Evolutionary conservation across 169 alveolate species (phyloP).

Genomic region (Cryptosporidium canis): DNA sequence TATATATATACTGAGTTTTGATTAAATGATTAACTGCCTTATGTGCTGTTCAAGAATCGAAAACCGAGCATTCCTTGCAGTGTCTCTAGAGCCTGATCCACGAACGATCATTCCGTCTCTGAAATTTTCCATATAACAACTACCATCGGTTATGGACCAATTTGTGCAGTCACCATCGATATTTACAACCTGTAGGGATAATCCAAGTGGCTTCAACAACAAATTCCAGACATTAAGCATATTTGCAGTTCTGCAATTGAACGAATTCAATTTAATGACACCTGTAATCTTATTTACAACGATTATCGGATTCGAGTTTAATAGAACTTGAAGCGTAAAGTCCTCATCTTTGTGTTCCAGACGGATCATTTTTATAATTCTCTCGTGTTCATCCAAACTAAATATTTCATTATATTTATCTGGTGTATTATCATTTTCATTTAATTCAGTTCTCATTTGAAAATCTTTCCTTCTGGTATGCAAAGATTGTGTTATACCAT

Average conservation of each 20-base stretch:
- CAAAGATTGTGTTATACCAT: not conserved
- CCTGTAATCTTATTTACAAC: slow-evolving; percentile 60
- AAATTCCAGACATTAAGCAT: slow-evolving; percentile 69
- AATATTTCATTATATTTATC: slow-evolving; percentile 32
- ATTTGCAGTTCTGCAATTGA: slow-evolving; percentile 11
- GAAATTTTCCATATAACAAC: slow-evolving; percentile 66
- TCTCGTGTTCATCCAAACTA: slow-evolving; percentile 22
- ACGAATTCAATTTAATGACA: slow-evolving; percentile 48
- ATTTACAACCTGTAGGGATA: not conserved
- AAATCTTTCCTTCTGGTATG: slow-evolving; percentile 19
- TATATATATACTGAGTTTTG: not conserved
- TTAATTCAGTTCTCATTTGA: slow-evolving; percentile 39
- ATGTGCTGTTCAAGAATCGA: slow-evolving; percentile 71
- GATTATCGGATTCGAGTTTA: slow-evolving; percentile 31
- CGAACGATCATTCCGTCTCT: slow-evolving; percentile 72
- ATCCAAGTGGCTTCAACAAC: slow-evolving; percentile 60
- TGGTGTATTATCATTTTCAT: slow-evolving; percentile 5
- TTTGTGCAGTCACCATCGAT: slow-evolving; percentile 9
- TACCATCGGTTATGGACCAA: slow-evolving; percentile 69
- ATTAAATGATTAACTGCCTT: slow-evolving; percentile 42
- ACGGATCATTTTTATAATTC: slow-evolving; percentile 33
- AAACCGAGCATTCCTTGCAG: slow-evolving; percentile 59
- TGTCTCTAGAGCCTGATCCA: slow-evolving; percentile 72
- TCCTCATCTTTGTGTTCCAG: slow-evolving; percentile 49
- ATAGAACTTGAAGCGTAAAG: slow-evolving; percentile 30